Evolutionary conservation across 192 early-diverging fungal species (phyloP).

Genomic region (Rhizophagus sp.): DNA sequence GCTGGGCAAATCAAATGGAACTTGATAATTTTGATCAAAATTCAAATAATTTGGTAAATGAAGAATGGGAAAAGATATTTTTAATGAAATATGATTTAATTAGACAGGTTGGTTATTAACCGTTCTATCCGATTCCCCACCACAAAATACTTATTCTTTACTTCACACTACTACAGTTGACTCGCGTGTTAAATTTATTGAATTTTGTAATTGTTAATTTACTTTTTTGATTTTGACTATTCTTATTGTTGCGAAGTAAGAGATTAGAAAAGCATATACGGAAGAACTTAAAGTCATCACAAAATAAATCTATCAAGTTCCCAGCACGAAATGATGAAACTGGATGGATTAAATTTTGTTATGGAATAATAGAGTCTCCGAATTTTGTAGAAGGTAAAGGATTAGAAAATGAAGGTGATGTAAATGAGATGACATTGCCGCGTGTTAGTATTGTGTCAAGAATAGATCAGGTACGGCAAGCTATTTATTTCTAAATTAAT

Average conservation of each 20-base stretch:
- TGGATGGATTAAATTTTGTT: slow-evolving; percentile 29
- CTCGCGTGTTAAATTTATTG: not conserved
- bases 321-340: slow-evolving; percentile 7
- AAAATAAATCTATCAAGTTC: slow-evolving; percentile 2
- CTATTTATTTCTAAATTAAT: not conserved
- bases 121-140: too few relatives aligned
- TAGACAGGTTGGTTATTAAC: not conserved
- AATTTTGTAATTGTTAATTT: not conserved
- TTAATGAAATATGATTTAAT: slow-evolving; percentile 6
- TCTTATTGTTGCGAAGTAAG: not conserved
- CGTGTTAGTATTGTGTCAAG: slow-evolving; percentile 13
- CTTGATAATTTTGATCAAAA: not conserved
- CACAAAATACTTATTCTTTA: too few relatives aligned
- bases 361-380: not conserved
- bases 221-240: not conserved
- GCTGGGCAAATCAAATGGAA: slow-evolving; percentile 15
- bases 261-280: not conserved
- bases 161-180: too few relatives aligned
- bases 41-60: not conserved
- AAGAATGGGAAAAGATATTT: slow-evolving; percentile 27
- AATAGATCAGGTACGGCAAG: slow-evolving; percentile 17
- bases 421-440: slow-evolving; percentile 2
- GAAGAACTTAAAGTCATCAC: not conserved
- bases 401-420: not conserved
- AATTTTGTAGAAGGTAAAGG: not conserved